Conservation (phyloP, 768 basidiomycete genomes). For the Lentinus tigrinus region DNA sequence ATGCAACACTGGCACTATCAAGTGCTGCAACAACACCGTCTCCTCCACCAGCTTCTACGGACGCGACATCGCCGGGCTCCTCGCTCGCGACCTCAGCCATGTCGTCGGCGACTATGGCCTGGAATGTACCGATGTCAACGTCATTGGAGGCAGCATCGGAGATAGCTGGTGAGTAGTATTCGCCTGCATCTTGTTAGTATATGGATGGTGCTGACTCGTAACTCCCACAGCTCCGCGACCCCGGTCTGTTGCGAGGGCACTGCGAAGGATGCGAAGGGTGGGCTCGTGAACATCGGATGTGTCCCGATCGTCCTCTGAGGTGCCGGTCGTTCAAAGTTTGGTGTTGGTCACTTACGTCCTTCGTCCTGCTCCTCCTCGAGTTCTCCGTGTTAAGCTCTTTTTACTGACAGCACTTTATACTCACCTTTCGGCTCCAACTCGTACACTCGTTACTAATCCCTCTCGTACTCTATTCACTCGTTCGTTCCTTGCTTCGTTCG, state of each 20-base stretch:
- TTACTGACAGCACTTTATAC: no score
- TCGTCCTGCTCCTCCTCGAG: no score
- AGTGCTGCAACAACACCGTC: constrained; percentile 10
- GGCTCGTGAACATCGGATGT: constrained; percentile 9
- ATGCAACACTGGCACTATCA: neutral
- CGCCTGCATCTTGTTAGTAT: neutral
- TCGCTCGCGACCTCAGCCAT: constrained; percentile 3
- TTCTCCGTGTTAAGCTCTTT: no score
- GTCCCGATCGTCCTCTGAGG: neutral
- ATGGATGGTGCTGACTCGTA: neutral
- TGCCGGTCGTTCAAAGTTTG: neutral
- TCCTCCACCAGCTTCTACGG: constrained; percentile 5
- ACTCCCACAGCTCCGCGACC: neutral
- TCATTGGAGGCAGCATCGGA: neutral
- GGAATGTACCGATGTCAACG: constrained; percentile 6
- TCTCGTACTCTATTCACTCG: no score
- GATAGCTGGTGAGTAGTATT: constrained; percentile 1
- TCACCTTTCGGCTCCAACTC: no score
- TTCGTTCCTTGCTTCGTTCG: no score
- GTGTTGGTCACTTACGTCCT: no score
- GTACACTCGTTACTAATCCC: no score
- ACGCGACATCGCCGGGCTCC: neutral
- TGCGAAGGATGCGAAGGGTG: neutral
- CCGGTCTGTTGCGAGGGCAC: constrained; percentile 16
- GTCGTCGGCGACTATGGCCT: constrained; percentile 2